Base-by-base conservation (phyloP, 768 basidiomycete species). In the Lactifluus rugatus region DNA sequence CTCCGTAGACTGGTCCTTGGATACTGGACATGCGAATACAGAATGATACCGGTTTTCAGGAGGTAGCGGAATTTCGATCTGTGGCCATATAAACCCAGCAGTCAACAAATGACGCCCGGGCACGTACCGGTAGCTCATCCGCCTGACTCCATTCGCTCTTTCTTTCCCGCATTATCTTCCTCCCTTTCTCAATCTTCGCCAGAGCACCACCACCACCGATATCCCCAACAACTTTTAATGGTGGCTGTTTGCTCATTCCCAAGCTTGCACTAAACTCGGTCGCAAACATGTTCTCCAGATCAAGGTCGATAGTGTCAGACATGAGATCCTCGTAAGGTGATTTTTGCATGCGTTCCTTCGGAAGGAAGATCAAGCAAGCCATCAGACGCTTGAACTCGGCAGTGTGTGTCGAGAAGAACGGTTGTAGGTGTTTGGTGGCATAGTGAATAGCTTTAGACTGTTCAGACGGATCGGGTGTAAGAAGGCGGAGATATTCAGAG, bases 21-120 rank as follows among this genome's bases (percentile, higher is more conserved):
- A 95, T 21, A 99, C 96, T 0, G 96, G 91, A 70, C 96, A 99
- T 48, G 93, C 85, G 70, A 99, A 98, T 57, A 98, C 87, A 1
- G 94, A 96, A 70, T 99, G 96, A 71, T 94, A 98, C 28, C 93
- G 79, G 66, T 94, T 87, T 63, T 89, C 84, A 2, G 89, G 77
- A 1, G 88, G 81, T 11, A 98, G 69, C 1, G 90, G 90, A 62
- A 98, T 90, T 73, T 97, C 95, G 65, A 99, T 93, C 95, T 98
- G 64, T 1, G 54, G 21, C 21, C 7, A 47, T 57, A 44, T 31
- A 28, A 42, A 36, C 23, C 36, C 48, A 58, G 41, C 67, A 74
- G 48, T 41, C 16, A 25, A 51, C 13, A 32, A 42, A 13, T 25
- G 14, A 31, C 28, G 9, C n/a, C n/a, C n/a, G 31, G 34, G 21